These are phyloP conservation scores for Vanrija humicola DNA, from an alignment of 1,284 basidiomycete genomes.

Conservation along the genomic window DNA sequence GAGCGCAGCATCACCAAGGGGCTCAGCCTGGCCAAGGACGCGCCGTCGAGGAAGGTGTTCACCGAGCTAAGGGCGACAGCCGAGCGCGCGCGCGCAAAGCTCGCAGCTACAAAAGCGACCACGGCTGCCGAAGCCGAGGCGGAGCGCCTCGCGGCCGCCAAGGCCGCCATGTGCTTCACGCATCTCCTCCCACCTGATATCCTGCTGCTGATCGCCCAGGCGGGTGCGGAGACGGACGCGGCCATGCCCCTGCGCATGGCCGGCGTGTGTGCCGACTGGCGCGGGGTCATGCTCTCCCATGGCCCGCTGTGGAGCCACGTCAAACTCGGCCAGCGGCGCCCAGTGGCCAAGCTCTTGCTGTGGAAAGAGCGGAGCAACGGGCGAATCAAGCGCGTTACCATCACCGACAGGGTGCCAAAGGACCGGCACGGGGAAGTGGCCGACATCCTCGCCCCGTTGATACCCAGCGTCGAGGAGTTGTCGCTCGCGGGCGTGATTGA, in stretches of 20 bases:
- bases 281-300: slow-evolving; percentile 16
- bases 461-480: slow-evolving; percentile 3
- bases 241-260: slow-evolving; percentile 26
- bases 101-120: background rate
- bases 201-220: slow-evolving; percentile 27
- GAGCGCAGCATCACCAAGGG: slow-evolving; percentile 10
- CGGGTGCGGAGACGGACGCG: slow-evolving; percentile 18
- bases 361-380: slow-evolving; percentile 22
- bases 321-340: slow-evolving; percentile 19
- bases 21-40: background rate
- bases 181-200: slow-evolving; percentile 30
- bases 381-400: slow-evolving; percentile 12
- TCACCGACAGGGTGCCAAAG: slow-evolving; percentile 3
- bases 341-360: slow-evolving; percentile 14
- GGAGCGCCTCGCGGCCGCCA: background rate
- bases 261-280: slow-evolving; percentile 31
- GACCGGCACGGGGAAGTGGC: background rate
- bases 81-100: background rate
- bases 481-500: background rate
- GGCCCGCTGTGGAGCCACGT: slow-evolving; percentile 25
- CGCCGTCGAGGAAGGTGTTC: background rate
- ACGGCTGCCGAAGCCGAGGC: slow-evolving; percentile 3
- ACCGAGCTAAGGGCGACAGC: slow-evolving; percentile 1
- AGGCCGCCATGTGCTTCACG: slow-evolving; percentile 23
- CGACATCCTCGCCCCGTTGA: background rate